Percentiles rank a stretch among this genome's conserved stretches.
Conservation (phyloP, 257 asterid species). For the Primulina eburnea region DNA sequence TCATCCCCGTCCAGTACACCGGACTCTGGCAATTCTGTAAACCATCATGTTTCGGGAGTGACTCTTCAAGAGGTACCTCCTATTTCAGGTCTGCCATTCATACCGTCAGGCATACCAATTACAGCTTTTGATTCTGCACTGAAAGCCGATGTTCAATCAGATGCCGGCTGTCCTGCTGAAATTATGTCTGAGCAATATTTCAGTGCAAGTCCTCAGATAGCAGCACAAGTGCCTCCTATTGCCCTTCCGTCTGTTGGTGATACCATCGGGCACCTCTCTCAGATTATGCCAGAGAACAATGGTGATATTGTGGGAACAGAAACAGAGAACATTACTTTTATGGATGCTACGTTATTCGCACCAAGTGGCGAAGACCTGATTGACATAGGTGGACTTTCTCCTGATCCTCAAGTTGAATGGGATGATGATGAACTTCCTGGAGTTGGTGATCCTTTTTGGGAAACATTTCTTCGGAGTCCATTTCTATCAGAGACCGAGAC, state of each 20-base stretch:
- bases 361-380: conserved; percentile 32
- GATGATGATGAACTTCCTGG: conserved; percentile 61
- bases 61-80: conserved; percentile 76
- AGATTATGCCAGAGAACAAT: conserved; percentile 40
- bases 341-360: conserved; percentile 30
- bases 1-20: conserved; percentile 35
- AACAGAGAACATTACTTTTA: conserved; percentile 28
- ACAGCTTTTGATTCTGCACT: conserved; percentile 30
- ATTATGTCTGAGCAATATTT: conserved; percentile 27
- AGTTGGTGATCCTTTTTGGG: conserved; percentile 79
- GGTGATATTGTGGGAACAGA: conserved; percentile 41
- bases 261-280: conserved; percentile 48
- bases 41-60: conserved; percentile 44
- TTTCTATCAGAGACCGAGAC: conserved; percentile 39
- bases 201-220: conserved; percentile 26
- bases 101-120: conserved; percentile 31
- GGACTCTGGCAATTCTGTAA: conserved; percentile 36
- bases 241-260: conserved; percentile 43
- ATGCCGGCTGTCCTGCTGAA: conserved; percentile 31
- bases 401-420: conserved; percentile 63
- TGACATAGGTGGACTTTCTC: conserved; percentile 49
- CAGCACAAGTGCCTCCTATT: conserved; percentile 33
- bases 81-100: conserved; percentile 35
- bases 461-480: conserved; percentile 67
- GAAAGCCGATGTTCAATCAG: conserved; percentile 40